These are phyloP conservation scores for Kurtzmaniella quercitrusa DNA, from an alignment of 1,139 yeast genomes.

Conservation along the genomic window DNA sequence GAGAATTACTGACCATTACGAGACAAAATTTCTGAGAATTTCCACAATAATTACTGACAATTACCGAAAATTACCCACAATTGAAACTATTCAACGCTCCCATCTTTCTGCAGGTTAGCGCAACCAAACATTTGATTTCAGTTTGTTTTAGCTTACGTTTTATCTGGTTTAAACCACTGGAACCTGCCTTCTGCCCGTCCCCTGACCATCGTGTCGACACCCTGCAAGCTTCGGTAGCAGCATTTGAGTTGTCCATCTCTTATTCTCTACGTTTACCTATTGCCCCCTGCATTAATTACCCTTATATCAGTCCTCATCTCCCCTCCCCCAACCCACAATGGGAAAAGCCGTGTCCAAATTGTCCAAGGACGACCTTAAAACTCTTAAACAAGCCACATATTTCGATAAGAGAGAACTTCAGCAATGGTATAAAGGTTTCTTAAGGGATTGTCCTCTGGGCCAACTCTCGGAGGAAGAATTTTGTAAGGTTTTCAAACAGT, in stretches of 20 bases:
- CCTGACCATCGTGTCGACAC: too few species aligned
- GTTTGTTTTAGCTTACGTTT: too few species aligned
- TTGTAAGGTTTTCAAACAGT: slow-evolving; percentile 88
- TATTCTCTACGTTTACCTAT: background rate
- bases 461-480: slow-evolving; percentile 85
- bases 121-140: background rate
- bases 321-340: too few species aligned
- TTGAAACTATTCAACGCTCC: background rate
- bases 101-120: background rate
- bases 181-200: too few species aligned
- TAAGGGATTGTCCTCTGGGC: slow-evolving; percentile 91
- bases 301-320: too few species aligned
- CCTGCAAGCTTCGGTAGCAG: background rate
- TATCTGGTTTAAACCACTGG: too few species aligned
- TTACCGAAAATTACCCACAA: background rate
- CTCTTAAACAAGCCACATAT: slow-evolving; percentile 80
- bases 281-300: background rate
- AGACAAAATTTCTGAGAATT: too few species aligned
- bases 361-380: slow-evolving; percentile 83
- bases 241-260: background rate
- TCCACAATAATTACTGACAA: too few species aligned
- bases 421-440: slow-evolving; percentile 96
- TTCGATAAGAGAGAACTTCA: slow-evolving; percentile 92
- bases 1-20: background rate
- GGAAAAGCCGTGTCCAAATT: slow-evolving; percentile 94